phyloP scores from a whole-genome alignment of 768 basidiomycete species.

The Auriscalpium microsporum region DNA sequence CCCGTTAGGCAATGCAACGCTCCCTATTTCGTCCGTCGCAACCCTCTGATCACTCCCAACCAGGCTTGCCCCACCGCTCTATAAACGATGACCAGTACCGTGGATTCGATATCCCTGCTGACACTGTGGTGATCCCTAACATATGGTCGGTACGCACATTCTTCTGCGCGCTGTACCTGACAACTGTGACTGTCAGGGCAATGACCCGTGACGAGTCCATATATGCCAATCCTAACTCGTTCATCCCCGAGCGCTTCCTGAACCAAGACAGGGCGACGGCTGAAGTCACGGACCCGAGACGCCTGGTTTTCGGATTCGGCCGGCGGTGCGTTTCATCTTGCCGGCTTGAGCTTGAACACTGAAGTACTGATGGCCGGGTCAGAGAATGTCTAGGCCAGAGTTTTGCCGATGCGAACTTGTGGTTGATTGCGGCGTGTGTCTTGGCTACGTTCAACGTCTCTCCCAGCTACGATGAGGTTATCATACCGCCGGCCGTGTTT shows the following conservation, averaged over 20 bases:
- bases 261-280: neutral
- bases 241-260: conserved; percentile 14
- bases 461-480: conserved; percentile 4
- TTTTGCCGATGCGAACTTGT: conserved; percentile 15
- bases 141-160: conserved; percentile 9
- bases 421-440: conserved; percentile 10
- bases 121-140: conserved; percentile 13
- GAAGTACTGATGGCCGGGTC: neutral
- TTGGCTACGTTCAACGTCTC: conserved; percentile 10
- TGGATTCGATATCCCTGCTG: conserved; percentile 13
- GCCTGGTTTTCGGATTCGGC: conserved; percentile 15
- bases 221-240: conserved; percentile 4
- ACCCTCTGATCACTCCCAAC: neutral
- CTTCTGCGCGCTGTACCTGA: neutral
- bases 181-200: conserved; percentile 6
- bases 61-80: conserved; percentile 15
- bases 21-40: neutral
- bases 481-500: conserved; percentile 5
- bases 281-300: conserved; percentile 7
- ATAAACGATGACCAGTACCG: conserved; percentile 13
- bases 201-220: conserved; percentile 13
- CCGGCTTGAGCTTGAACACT: neutral
- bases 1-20: conserved; percentile 10
- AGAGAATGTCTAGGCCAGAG: conserved; percentile 14
- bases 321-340: conserved; percentile 6